Base-by-base conservation (phyloP, 1,284 basidiomycete genomes). In the Cryptococcus wingfieldii region DNA sequence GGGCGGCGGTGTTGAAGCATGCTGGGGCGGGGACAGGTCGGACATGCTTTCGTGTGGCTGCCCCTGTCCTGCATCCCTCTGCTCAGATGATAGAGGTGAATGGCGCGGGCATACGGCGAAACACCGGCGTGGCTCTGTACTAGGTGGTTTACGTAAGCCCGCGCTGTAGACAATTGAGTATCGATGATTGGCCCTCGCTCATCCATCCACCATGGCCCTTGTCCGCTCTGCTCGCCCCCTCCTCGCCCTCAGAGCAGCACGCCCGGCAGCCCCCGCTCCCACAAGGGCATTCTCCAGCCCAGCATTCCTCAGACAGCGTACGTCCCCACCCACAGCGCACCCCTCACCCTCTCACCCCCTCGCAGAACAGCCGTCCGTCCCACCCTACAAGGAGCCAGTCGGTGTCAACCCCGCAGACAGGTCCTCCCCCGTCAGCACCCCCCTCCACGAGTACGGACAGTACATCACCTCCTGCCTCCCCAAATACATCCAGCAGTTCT, bases 401-500 rank as follows among this genome's bases (percentile, higher is more conserved):
- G 92, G 91, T 13, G 84, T 89, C 47, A 93, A 96, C 78, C 88
- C 87, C 9, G 82, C 89, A 23, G 77, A 86, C 38, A 82, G 83
- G 71, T 85, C 86, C 69, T 83, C 84, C 8, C 81, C 84, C 65
- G 81, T 87, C 47, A 84, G 87, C 25, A 84, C 88, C 68, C 81
- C 84, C 37, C 80, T 95, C 46, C 92, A 96, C 77, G 84, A 85
- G 47, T 96, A 90, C 70, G 92, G 90, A 67, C 89, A 91, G 60
- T 95, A 95, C 78, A 80, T 96, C 67, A 86, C 83, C 52, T 89
- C 93, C 72, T 90, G 88, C 69, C 84, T 97, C 25, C 92, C 92
- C 56, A 96, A 94, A 80, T 94, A 86, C 80, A 84, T 97, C 71
- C 93, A 97, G 78, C 93, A 97, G 78, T 96, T 94, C 82, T 91